These are phyloP conservation scores for Cutaneotrichosporon sp. DNA, from an alignment of 1,284 basidiomycete genomes.

Conservation along the genomic window DNA sequence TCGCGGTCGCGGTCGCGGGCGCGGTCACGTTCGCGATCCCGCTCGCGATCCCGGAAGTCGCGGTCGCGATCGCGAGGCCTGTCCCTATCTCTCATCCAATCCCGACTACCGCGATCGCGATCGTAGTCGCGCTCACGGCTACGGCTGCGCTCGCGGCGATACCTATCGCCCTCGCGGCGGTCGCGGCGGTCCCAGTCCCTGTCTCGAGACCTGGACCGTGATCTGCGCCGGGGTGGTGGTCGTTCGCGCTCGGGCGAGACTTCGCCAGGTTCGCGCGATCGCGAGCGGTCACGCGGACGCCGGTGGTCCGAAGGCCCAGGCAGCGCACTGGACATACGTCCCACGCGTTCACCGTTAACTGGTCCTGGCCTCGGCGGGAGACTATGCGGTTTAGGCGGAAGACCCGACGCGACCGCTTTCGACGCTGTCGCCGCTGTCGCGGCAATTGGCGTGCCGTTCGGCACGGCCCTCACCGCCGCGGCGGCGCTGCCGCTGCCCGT, in stretches of 20 bases:
- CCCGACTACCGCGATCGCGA: not conserved
- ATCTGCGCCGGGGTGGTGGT: not conserved
- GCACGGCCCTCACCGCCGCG: not conserved
- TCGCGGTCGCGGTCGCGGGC: conserved; percentile 9
- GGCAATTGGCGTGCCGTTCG: not conserved
- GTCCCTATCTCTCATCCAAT: not conserved
- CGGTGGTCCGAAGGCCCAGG: not conserved
- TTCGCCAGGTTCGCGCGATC: conserved; percentile 1
- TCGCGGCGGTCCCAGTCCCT: conserved; percentile 1
- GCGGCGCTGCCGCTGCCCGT: not conserved
- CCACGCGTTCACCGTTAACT: not conserved
- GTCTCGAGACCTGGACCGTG: conserved; percentile 4
- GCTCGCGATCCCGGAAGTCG: conserved; percentile 1
- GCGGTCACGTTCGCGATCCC: conserved; percentile 8
- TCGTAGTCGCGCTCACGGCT: not conserved
- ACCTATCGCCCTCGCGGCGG: not conserved
- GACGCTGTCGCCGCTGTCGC: not conserved
- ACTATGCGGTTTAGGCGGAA: not conserved
- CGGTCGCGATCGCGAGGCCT: conserved; percentile 6
- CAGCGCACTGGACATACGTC: not conserved
- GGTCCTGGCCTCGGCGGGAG: not conserved
- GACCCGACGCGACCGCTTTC: not conserved
- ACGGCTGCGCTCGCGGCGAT: not conserved
- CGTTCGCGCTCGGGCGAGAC: not conserved
- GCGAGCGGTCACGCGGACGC: conserved; percentile 1